phyloP scores from a whole-genome alignment of 2,329 filamentous ascomycete species.

The Seiridium unicorne region DNA sequence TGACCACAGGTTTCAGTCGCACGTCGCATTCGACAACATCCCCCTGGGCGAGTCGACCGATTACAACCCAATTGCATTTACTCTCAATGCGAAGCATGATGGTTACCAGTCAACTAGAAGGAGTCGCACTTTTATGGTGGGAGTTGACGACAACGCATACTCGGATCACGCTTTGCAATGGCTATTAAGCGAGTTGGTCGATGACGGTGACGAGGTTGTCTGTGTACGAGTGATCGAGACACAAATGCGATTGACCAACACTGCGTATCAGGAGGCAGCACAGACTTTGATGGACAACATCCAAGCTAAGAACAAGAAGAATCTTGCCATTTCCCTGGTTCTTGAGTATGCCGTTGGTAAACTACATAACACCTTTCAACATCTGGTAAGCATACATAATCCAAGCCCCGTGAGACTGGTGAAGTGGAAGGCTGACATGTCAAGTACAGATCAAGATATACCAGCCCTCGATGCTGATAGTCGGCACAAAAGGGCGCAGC shows the following conservation, averaged over 20 bases:
- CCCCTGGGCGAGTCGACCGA: conserved; percentile 57
- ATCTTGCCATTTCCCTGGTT: conserved; percentile 81
- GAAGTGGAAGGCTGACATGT: not conserved
- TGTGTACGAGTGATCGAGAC: conserved; percentile 87
- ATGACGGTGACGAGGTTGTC: conserved; percentile 90
- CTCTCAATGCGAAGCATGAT: conserved; percentile 80
- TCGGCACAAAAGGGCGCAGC: conserved; percentile 82
- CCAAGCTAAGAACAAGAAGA: conserved; percentile 72
- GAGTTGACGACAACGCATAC: conserved; percentile 87
- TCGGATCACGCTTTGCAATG: conserved; percentile 91
- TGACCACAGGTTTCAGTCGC: conserved; percentile 52
- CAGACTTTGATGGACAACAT: conserved; percentile 72
- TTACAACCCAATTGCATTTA: conserved; percentile 67
- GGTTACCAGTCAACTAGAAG: conserved; percentile 79
- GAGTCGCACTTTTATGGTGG: conserved; percentile 86
- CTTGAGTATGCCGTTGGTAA: conserved; percentile 88
- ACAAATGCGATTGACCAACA: conserved; percentile 67
- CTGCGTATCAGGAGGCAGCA: conserved; percentile 74
- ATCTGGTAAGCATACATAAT: conserved; percentile 62
- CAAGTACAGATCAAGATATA: conserved; percentile 78
- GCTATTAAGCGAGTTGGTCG: conserved; percentile 87
- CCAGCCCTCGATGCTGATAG: conserved; percentile 86
- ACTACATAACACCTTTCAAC: conserved; percentile 85
- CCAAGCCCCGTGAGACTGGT: not conserved
- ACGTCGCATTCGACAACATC: conserved; percentile 62